phyloP scores from a whole-genome alignment of 495 filamentous ascomycete genomes.

The Neurospora sp. region DNA sequence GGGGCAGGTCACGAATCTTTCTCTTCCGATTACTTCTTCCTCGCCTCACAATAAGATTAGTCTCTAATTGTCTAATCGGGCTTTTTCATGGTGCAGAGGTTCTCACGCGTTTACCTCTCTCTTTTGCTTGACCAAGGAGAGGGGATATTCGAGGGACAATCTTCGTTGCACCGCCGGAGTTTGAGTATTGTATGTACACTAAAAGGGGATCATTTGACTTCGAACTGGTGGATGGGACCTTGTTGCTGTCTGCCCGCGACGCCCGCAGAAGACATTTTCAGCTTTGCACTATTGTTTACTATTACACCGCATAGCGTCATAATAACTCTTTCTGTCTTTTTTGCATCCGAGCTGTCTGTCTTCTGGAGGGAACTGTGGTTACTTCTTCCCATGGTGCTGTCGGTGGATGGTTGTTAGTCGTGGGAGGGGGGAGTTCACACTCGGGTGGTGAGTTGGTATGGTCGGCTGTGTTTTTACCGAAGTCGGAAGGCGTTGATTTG shows the following conservation, averaged over 20 bases:
- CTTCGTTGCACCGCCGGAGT: background rate
- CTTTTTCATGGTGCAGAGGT: background rate
- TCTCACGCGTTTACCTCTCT: background rate
- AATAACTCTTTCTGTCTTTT: slow-evolving; percentile 1
- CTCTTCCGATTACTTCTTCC: background rate
- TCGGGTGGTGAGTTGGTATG: background rate
- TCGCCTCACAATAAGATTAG: background rate
- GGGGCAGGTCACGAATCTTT: background rate
- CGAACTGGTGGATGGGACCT: background rate
- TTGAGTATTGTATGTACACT: background rate
- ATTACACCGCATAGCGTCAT: background rate
- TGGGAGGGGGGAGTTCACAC: background rate
- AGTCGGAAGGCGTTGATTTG: background rate
- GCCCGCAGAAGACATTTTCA: background rate
- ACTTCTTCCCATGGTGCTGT: background rate
- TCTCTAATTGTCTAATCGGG: background rate
- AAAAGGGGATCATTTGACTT: background rate
- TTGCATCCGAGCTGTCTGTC: background rate
- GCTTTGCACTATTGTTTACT: slow-evolving; percentile 1
- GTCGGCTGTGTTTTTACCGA: background rate
- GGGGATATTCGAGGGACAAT: background rate
- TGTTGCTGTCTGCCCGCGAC: background rate
- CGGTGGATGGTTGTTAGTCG: background rate
- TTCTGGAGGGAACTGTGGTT: background rate
- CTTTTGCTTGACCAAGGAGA: background rate